Evolutionary conservation across 768 basidiomycete species (phyloP), one percentile per base, ranked within the genome.

Genomic region (Sarcodon sp.): DNA sequence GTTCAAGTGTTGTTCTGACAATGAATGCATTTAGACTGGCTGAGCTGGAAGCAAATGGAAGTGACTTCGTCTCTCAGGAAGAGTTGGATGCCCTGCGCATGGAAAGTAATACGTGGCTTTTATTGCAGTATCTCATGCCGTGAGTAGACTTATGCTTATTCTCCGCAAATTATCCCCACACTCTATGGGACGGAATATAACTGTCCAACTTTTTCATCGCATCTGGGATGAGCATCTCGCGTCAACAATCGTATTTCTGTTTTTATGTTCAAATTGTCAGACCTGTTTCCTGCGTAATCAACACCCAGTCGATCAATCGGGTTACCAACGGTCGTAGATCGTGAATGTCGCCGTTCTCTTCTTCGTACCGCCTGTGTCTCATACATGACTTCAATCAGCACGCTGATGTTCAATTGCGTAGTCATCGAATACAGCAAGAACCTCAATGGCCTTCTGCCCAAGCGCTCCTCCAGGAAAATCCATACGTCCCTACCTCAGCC

Each of bases 51-150:
- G 73, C 76, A 33, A 54, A 59, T 33, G 49, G 55, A 34, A 63
- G 69, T 51, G 59, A 61, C 34, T 68, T 58, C 21, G 55, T 63
- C 21, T 64, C 70, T 13, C 65, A 58, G 35, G 72, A 76, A 27
- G 82, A 84, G 54, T 54, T 82, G 0, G 80, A 83, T 21, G 66
- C 78, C 1, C 62, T 88, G 47, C 70, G 75, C 8, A 69, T 90
- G 60, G 88, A 92, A 59, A 72, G 78, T 43, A 81, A 83, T 60
- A 89, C 89, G 0, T 93, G 89, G 89, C 74, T 72, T 0, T 69
- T 92, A 2, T 60, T 91, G 1, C 87, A 90, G 59, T 78, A 79
- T 3, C 67, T 92, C 43, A 75, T 82, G 73, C 78, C 84, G 79
- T 84, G 59, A 56, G 82, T 76, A 27, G 21, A 27, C 21, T 6